Percentiles rank a stretch among this genome's conserved stretches.
Evolutionary conservation across 192 early-diverging fungal genomes (phyloP).

Genomic region (Entomortierella lignicola): DNA sequence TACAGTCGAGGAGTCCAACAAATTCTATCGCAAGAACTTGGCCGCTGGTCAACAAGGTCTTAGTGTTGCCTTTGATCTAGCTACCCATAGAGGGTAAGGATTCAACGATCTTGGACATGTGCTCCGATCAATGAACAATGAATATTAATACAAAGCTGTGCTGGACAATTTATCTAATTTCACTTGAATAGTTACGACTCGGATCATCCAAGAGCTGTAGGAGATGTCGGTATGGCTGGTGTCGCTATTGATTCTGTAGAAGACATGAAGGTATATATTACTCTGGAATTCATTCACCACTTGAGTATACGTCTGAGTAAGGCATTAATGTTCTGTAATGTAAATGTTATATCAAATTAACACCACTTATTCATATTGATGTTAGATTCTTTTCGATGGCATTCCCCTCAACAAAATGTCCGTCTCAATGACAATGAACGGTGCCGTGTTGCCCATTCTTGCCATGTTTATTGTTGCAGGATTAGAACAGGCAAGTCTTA

Average conservation of each 20-base stretch:
- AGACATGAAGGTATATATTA: conserved; percentile 78
- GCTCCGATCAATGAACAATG: too few species aligned
- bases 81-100: conserved; percentile 88
- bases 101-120: conserved; percentile 1
- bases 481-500: conserved; percentile 77
- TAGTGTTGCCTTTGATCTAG: conserved; percentile 90
- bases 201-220: conserved; percentile 89
- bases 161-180: too few species aligned
- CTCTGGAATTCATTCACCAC: too few species aligned
- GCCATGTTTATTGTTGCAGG: conserved; percentile 93
- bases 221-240: conserved; percentile 94
- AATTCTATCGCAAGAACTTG: conserved; percentile 89
- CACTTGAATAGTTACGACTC: conserved; percentile 75
- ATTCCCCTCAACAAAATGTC: conserved; percentile 92
- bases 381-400: conserved; percentile 82
- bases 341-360: too few species aligned
- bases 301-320: too few species aligned
- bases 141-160: too few species aligned
- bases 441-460: conserved; percentile 90
- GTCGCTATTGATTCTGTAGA: conserved; percentile 93
- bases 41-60: conserved; percentile 91
- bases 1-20: conserved; percentile 92
- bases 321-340: too few species aligned
- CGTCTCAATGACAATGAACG: conserved; percentile 96
- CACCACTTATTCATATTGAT: too few species aligned